Base-by-base conservation (phyloP, 768 basidiomycete species). In the Exsudoporus frostii region DNA sequence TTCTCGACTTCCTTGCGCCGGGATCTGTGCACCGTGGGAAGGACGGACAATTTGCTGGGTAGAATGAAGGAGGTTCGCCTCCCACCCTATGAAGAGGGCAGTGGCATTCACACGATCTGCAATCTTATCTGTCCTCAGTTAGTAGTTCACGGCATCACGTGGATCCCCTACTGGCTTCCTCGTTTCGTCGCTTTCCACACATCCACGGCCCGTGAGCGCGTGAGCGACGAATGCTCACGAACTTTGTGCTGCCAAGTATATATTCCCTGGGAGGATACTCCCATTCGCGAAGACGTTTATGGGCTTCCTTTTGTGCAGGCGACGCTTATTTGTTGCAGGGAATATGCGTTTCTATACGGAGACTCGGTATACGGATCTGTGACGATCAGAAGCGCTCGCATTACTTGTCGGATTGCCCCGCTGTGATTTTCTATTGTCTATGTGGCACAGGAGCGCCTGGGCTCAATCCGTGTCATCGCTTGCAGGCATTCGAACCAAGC, bases 1-100 rank as follows among this genome's bases (percentile, higher is more conserved):
- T 67, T 64, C 54, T 47, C 39, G 48, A 38, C 51, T 60, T 66
- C 63, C 51, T 57, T 53, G 51, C 48, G 55, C 64, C 58, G 51
- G 52, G 48, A 45, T 49, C 38, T 40, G 42, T 51, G 19, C 40
- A 29, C 17, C 53, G 60, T 59, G 64, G 40, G 60, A 62, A 56
- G 3, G 27, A 14, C 8, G 20, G 15, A 38, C 40, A 19, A 33
- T 30, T 42, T 30, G 37, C 47, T 39, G 37, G 49, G 53, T 41
- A 54, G 37, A 53, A 49, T 37, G 49, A 49, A 48, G 39, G 51
- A 55, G 47, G 24, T 37, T 40, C 49, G 22, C 15, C 4, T 24
- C 3, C 38, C 20, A 44, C 43, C 42, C 42, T 44, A 44, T 29
- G 25, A 27, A 29, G 27, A n/a, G 13, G 42, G 42, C 42, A 3